These are phyloP conservation scores for Pseudogymnoascus sp. DNA, from an alignment of 2,329 filamentous ascomycete species.

Conservation along the genomic window DNA sequence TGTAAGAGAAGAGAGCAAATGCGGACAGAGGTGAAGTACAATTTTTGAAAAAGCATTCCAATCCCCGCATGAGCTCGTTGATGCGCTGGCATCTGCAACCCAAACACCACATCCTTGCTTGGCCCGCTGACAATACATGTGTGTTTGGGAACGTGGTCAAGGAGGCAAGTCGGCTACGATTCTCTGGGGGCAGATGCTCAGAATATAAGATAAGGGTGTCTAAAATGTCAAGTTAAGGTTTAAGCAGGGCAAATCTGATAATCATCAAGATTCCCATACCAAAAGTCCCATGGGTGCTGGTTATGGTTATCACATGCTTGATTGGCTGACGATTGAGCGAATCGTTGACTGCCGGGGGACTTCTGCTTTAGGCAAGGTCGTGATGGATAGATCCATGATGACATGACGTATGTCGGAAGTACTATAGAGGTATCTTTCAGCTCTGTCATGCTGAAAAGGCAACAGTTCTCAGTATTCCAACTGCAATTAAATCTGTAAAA, in stretches of 20 bases:
- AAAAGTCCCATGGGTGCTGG: background rate
- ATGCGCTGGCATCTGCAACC: conserved; percentile 2
- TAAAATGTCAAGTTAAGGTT: background rate
- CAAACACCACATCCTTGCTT: background rate
- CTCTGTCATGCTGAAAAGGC: background rate
- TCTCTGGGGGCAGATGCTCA: background rate
- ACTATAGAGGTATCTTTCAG: background rate
- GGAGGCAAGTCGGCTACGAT: background rate
- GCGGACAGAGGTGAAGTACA: background rate
- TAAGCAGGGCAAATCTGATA: background rate
- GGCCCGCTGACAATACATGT: background rate
- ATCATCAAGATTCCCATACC: background rate
- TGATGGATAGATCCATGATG: background rate
- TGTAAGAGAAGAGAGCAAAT: background rate
- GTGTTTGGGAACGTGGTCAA: background rate
- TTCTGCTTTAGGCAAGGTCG: background rate
- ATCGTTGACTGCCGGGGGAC: background rate
- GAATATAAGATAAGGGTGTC: background rate
- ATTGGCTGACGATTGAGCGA: background rate
- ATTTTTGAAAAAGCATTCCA: background rate
- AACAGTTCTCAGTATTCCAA: background rate
- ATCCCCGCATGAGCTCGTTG: background rate
- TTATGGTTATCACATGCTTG: background rate
- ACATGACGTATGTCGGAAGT: background rate
- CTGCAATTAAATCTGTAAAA: background rate